Evolutionary conservation across 805 yeast species (phyloP), one percentile per base, ranked within the genome.

Genomic region (Saccharomycopsis fibuligera): DNA sequence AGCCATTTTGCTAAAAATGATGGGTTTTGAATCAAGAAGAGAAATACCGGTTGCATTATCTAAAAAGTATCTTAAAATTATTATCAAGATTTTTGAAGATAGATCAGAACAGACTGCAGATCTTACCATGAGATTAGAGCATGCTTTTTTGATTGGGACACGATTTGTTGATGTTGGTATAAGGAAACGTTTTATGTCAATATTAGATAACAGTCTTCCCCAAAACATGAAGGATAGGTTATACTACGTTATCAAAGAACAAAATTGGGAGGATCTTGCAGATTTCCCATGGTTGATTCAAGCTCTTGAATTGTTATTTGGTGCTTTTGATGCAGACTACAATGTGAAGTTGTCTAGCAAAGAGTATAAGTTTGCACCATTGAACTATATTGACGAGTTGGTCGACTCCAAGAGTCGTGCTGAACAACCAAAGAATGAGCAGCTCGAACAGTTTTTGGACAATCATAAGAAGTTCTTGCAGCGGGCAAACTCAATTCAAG

Each of bases 281-380:
- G 99, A 93, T 56, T 86, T 85, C 58, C 86, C 89, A 37, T 93
- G 99, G 99, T 67, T 91, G 53, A 88, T 88, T 62, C 98, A 91
- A 63, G 98, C 96, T 0, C 70, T 87, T 17, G 96, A 90, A 60
- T 66, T 95, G 25, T 66, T 93, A 5, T 87, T 83, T 59, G 96
- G 93, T 0, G 74, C 96, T 0, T 80, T 86, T 56, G 83, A 82
- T 49, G 64, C 63, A 35, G 73, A 74, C 0, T 68, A 74, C 48
- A 62, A 59, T 2, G 57, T 88, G 17, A 64, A 62, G 22, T 62
- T 86, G 41, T 63, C 66, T 2, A 65, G 65, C 0, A 71, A 67
- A 14, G 80, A 81, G 40, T 73, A 76, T 57, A 70, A 68, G 35
- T 67, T 86, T 42, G 74, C 86, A 4, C 67, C 80, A 0, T 66